These are phyloP conservation scores for Fusarium citri DNA, from an alignment of 2,329 filamentous ascomycete genomes.

Conservation along the genomic window DNA sequence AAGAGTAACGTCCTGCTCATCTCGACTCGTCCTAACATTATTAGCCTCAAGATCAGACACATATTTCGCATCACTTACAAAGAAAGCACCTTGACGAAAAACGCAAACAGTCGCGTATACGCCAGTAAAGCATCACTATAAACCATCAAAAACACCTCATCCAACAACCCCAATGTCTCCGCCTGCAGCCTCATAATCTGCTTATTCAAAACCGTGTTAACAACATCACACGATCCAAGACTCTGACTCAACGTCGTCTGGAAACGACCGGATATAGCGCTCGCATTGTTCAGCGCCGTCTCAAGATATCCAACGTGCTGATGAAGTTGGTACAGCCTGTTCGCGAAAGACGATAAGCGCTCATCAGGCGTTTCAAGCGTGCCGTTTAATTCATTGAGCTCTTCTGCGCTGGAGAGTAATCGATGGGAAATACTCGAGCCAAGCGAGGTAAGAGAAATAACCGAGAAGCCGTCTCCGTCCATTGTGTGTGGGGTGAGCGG, in stretches of 20 bases:
- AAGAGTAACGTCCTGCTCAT: constrained; percentile 44
- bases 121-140: constrained; percentile 43
- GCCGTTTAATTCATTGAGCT: constrained; percentile 47
- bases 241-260: constrained; percentile 47
- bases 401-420: constrained; percentile 45
- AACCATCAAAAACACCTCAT: constrained; percentile 43
- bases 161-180: constrained; percentile 39
- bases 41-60: not conserved
- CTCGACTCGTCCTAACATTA: constrained; percentile 25
- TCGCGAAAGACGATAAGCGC: constrained; percentile 40
- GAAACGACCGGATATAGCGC: constrained; percentile 47
- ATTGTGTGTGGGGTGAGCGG: constrained; percentile 33
- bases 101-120: constrained; percentile 44
- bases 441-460: constrained; percentile 49
- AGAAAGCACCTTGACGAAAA: constrained; percentile 37
- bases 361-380: constrained; percentile 25
- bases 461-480: constrained; percentile 52
- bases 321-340: constrained; percentile 45
- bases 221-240: constrained; percentile 47
- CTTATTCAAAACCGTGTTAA: constrained; percentile 49
- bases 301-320: constrained; percentile 44
- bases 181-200: constrained; percentile 50
- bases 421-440: constrained; percentile 49
- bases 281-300: constrained; percentile 39
- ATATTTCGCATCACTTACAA: constrained; percentile 34